phyloP scores from a whole-genome alignment of 2,329 filamentous ascomycete species.

The Lachnellula suecica region DNA sequence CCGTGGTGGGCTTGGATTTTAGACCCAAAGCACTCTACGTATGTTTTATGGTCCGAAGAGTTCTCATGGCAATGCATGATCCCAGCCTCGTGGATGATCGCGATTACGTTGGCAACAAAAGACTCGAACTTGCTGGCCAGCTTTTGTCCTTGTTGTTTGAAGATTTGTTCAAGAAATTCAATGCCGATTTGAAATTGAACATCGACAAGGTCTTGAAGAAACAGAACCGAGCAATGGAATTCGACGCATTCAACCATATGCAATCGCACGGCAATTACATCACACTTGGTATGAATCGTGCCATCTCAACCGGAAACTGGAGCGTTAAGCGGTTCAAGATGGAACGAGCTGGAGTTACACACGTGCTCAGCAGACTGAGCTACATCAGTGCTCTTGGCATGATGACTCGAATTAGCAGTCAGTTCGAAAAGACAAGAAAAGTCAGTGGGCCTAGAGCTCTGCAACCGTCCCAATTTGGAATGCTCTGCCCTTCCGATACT shows the following conservation, averaged over 20 bases:
- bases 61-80: slow-evolving; percentile 91
- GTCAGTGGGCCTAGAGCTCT: slow-evolving; percentile 93
- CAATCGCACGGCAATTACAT: slow-evolving; percentile 84
- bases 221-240: slow-evolving; percentile 81
- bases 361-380: slow-evolving; percentile 90
- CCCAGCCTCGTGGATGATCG: slow-evolving; percentile 88
- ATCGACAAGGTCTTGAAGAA: slow-evolving; percentile 97
- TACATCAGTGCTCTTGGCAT: slow-evolving; percentile 97
- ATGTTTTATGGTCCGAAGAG: slow-evolving; percentile 94
- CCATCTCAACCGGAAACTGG: slow-evolving; percentile 98
- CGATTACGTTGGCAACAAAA: slow-evolving; percentile 98
- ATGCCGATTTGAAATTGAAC: slow-evolving; percentile 82
- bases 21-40: slow-evolving; percentile 96
- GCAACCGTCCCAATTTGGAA: slow-evolving; percentile 96
- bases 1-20: slow-evolving; percentile 88
- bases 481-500: slow-evolving; percentile 96
- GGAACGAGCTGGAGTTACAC: slow-evolving; percentile 95
- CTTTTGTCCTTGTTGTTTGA: slow-evolving; percentile 92
- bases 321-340: slow-evolving; percentile 97
- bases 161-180: slow-evolving; percentile 96
- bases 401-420: slow-evolving; percentile 98
- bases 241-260: slow-evolving; percentile 84
- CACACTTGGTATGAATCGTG: slow-evolving; percentile 89
- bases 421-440: slow-evolving; percentile 98
- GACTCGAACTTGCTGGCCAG: slow-evolving; percentile 91